Evolutionary conservation across 371 early-diverging fungal genomes (phyloP), one percentile per base, ranked within the genome.

Genomic region (Dichotomocladium elegans): DNA sequence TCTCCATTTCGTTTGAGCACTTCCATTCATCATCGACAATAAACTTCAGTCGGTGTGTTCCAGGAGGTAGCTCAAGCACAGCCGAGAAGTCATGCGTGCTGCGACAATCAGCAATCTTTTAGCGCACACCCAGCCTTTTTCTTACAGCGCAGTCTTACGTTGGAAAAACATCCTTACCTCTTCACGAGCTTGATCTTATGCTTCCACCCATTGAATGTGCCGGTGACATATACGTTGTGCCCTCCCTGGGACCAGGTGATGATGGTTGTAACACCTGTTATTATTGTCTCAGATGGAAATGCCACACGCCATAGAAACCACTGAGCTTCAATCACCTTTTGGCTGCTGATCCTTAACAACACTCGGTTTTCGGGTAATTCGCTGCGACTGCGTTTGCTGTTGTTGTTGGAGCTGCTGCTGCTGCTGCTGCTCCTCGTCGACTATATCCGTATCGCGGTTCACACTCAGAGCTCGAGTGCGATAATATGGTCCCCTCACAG

Each of bases 1-100:
- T 91, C 47, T 91, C 88, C 49, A 94, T 72, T 48, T 95, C 91
- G 28, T 88, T 90, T 0, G 90, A 90, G 53, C 96, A 96, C 58
- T 91, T 90, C 98, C 98, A 98, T 57, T 95, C 95, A 59, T 94
- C 96, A 60, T 98, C 96, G 5, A 98, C 97, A 58, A 98, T 94
- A 64, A 95, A 98, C 68, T 98, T 98, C 48, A 96, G 78, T 51
- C 90, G 86, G 66, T 98, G 96, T 12, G 93, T 95, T 22, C 96
- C 96, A 11, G 89, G 86, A 10, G 93, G 92, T 54, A 98, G 74
- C 52, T 94, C 89, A 10, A 98, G 59, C 7, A 95, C 87, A 0
- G 90, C 84, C 6, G 85, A 80, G 55, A 94, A 93, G 61, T 92
- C 92, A 47, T 76, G 79, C 3, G 74, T 78, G 51, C 86, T 86